Conservation (phyloP, 176 grass and related monocot genomes). For the sorghum (Sorghum bicolor) region Sorghum_bicolor_NCBIv3 NC_012870.2:61853001-61853500, state of each 20-base stretch:
- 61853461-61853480: not conserved
- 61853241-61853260: not conserved
- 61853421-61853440: not conserved
- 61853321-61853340: no score
- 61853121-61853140: no score
- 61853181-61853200: not conserved
- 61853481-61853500: not conserved
- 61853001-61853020: no score
- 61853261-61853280: not conserved
- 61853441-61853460: not conserved
- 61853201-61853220: not conserved
- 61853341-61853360: not conserved
- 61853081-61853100: no score
- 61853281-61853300: not conserved
- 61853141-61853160: no score
- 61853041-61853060: no score
- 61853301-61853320: not conserved
- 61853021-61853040: no score
- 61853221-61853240: constrained; percentile 3
- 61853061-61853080: no score
- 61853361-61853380: no score
- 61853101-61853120: no score
- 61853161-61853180: no score
- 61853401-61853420: not conserved
- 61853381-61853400: not conserved